A percentile compares a stretch with the other conserved stretches of the same genome.
Conservation (phyloP, 2,329 filamentous ascomycete species). For the Chaetomiaceae sp. region DNA sequence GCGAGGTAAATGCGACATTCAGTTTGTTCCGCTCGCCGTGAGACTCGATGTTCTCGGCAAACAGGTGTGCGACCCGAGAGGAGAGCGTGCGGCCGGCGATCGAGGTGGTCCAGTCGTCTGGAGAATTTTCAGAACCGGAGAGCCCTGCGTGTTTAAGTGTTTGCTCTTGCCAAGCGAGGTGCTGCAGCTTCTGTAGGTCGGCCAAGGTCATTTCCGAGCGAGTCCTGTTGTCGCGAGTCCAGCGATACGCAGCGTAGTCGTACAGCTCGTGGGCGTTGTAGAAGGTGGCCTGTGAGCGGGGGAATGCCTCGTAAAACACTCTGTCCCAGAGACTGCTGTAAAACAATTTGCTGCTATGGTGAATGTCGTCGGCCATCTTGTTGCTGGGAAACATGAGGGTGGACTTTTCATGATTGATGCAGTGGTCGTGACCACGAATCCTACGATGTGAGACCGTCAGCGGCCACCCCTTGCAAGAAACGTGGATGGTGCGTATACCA, state of each 20-base stretch:
- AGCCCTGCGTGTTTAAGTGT: constrained; percentile 51
- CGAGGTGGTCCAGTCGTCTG: constrained; percentile 40
- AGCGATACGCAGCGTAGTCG: constrained; percentile 51
- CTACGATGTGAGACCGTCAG: constrained; percentile 22
- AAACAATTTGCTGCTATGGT: constrained; percentile 31
- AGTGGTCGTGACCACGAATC: constrained; percentile 37
- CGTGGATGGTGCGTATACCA: constrained; percentile 31
- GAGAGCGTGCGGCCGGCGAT: constrained; percentile 52
- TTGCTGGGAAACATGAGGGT: constrained; percentile 27
- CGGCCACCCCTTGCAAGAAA: too few relatives aligned
- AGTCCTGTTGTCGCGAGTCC: constrained; percentile 46
- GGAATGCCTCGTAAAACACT: constrained; percentile 37
- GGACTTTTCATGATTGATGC: constrained; percentile 35
- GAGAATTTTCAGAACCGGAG: constrained; percentile 47
- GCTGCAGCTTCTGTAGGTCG: constrained; percentile 50
- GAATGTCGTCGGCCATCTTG: constrained; percentile 13
- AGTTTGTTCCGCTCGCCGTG: constrained; percentile 42
- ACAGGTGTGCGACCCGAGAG: constrained; percentile 37
- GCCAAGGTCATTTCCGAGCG: constrained; percentile 39
- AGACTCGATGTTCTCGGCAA: constrained; percentile 40
- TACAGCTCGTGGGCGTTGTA: constrained; percentile 50
- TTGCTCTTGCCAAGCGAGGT: constrained; percentile 65
- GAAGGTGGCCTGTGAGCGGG: constrained; percentile 35
- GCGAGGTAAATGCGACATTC: constrained; percentile 49
- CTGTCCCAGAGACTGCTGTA: constrained; percentile 40